Percentiles rank a stretch among this genome's conserved stretches.
phyloP scores from a whole-genome alignment of 768 basidiomycete species.

The Pleurotus platypus region DNA sequence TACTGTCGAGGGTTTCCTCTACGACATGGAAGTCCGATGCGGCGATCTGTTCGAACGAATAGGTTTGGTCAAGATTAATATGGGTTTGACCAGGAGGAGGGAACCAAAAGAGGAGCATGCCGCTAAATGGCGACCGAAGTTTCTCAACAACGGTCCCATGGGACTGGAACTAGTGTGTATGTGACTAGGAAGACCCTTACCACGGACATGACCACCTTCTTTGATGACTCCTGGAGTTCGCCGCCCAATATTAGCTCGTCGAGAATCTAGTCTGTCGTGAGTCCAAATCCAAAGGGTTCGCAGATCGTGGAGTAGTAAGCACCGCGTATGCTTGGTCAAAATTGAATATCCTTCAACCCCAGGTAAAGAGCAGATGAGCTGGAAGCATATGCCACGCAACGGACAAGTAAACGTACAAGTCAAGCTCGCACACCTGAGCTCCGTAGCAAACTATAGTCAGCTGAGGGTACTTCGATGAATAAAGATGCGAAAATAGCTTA shows the following conservation, averaged over 20 bases:
- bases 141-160: background rate
- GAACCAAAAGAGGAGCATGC: slow-evolving; percentile 28
- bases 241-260: slow-evolving; percentile 94
- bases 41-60: background rate
- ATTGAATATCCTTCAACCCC: slow-evolving; percentile 78
- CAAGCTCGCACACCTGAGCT: slow-evolving; percentile 80
- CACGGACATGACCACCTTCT: slow-evolving; percentile 61
- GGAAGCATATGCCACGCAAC: background rate
- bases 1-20: background rate
- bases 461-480: background rate
- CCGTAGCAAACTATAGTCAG: background rate
- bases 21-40: background rate
- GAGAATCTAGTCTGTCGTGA: slow-evolving; percentile 50
- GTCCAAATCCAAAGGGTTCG: background rate
- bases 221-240: slow-evolving; percentile 93
- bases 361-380: too few relatives aligned
- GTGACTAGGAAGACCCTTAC: slow-evolving; percentile 24
- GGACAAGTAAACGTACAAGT: slow-evolving; percentile 56
- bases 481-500: slow-evolving; percentile 29
- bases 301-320: slow-evolving; percentile 14
- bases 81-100: background rate
- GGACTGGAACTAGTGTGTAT: background rate
- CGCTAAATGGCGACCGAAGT: background rate
- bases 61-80: too few relatives aligned
- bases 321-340: slow-evolving; percentile 95